Conservation (phyloP, 2,329 filamentous ascomycete species). For the Epichloe aotearoae region DNA sequence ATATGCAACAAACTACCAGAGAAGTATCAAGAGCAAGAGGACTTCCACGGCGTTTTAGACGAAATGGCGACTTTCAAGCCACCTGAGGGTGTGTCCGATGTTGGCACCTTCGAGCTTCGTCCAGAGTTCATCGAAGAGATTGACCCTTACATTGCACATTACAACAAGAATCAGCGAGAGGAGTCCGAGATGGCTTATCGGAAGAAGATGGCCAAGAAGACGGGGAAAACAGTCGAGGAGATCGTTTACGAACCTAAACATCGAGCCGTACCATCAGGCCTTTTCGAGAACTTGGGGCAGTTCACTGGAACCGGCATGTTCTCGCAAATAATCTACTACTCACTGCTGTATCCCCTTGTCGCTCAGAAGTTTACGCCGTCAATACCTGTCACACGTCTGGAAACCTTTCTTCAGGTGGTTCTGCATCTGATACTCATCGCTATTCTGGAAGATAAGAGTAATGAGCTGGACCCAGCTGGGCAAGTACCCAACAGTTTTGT, state of each 20-base stretch:
- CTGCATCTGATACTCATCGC: conserved; percentile 79
- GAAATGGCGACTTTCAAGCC: conserved; percentile 82
- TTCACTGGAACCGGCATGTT: conserved; percentile 83
- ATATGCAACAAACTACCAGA: conserved; percentile 77
- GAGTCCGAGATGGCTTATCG: conserved; percentile 87
- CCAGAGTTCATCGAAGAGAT: conserved; percentile 75
- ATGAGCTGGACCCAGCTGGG: conserved; percentile 36
- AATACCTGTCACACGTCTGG: conserved; percentile 70
- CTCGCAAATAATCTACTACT: conserved; percentile 79
- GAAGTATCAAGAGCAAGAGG: conserved; percentile 76
- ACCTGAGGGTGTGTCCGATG: conserved; percentile 83
- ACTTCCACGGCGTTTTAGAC: conserved; percentile 72
- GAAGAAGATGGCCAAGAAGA: conserved; percentile 75
- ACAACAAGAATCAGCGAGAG: conserved; percentile 92
- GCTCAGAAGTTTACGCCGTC: conserved; percentile 55
- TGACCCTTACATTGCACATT: conserved; percentile 92
- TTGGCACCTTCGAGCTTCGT: conserved; percentile 87
- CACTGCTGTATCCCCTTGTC: conserved; percentile 66
- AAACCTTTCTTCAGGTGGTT: conserved; percentile 84
- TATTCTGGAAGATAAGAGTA: conserved; percentile 63
- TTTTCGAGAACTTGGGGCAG: conserved; percentile 60
- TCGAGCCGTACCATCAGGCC: conserved; percentile 59
- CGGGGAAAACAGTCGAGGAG: conserved; percentile 65
- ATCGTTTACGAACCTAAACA: conserved; percentile 87
- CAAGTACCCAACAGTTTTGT: conserved; percentile 54